Evolutionary conservation across 73 alveolate genomes (phyloP).

Genomic region (Paramecium tetraurelia): DNA sequence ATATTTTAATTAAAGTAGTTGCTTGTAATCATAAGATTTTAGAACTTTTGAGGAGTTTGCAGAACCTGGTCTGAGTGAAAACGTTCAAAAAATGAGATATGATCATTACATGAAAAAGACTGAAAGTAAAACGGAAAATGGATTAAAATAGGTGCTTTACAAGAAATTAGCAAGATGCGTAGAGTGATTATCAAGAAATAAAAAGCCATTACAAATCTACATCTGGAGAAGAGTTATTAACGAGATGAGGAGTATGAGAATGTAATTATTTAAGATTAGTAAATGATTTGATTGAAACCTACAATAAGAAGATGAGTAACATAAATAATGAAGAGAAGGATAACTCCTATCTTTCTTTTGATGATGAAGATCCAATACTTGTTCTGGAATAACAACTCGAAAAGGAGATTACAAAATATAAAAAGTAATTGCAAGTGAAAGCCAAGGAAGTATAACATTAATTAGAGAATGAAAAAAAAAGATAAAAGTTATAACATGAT

Average conservation of each 20-base stretch:
- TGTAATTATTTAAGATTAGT: neutral
- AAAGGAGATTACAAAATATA: neutral
- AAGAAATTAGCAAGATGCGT: constrained; percentile 5
- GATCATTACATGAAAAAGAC: constrained; percentile 20
- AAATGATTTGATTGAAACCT: constrained; percentile 5
- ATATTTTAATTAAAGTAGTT: neutral
- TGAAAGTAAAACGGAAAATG: constrained; percentile 32
- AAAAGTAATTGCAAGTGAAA: neutral
- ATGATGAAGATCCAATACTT: constrained; percentile 26
- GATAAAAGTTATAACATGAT: neutral
- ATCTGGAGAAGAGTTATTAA: neutral
- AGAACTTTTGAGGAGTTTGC: neutral
- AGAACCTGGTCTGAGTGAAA: neutral
- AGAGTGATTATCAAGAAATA: neutral
- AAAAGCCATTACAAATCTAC: neutral
- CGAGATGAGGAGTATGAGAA: neutral
- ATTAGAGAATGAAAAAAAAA: neutral
- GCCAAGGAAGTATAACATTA: constrained; percentile 11
- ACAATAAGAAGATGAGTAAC: neutral
- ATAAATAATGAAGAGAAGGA: neutral
- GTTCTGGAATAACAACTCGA: neutral
- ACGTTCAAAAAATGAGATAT: constrained; percentile 6
- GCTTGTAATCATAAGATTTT: neutral
- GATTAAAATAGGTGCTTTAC: neutral
- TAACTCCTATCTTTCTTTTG: neutral